Evolutionary conservation across 768 basidiomycete genomes (phyloP).

Genomic region (Leccinum obscurum): DNA sequence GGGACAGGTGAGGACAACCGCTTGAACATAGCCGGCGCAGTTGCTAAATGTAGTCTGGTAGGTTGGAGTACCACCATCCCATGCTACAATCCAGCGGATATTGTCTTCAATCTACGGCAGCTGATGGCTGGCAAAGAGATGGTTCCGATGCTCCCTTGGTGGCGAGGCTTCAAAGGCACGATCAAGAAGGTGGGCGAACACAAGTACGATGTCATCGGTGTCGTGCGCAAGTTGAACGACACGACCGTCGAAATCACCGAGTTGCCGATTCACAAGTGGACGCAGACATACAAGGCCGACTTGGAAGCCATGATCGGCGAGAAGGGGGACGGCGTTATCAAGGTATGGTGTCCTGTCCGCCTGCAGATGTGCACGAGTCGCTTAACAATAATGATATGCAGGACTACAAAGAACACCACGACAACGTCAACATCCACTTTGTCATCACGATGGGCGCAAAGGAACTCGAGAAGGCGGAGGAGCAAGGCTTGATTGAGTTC

Average conservation of each 20-base stretch:
- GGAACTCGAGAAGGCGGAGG: conserved; percentile 83
- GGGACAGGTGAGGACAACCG: conserved; percentile 72
- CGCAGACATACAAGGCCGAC: conserved; percentile 87
- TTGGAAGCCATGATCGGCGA: conserved; percentile 88
- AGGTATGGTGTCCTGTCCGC: conserved; percentile 46
- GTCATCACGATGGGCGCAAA: conserved; percentile 76
- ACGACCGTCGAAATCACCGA: conserved; percentile 95
- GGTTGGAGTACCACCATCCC: conserved; percentile 96
- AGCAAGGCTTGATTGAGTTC: conserved; percentile 84
- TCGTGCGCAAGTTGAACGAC: conserved; percentile 73
- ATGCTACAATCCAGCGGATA: conserved; percentile 88
- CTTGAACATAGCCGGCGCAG: background rate
- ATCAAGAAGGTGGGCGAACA: conserved; percentile 81
- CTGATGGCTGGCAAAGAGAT: conserved; percentile 85
- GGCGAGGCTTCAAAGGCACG: conserved; percentile 90
- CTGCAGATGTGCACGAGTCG: background rate
- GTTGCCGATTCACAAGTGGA: conserved; percentile 95
- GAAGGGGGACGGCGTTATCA: conserved; percentile 78
- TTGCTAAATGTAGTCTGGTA: conserved; percentile 28
- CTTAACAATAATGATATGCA: conserved; percentile 32
- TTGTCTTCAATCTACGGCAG: conserved; percentile 83
- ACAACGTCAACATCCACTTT: conserved; percentile 90
- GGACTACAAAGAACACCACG: conserved; percentile 98
- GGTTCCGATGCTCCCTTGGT: conserved; percentile 93
- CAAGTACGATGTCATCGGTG: conserved; percentile 81